phyloP scores from a whole-genome alignment of 345 rosid species.

The Angophora floribunda region DNA sequence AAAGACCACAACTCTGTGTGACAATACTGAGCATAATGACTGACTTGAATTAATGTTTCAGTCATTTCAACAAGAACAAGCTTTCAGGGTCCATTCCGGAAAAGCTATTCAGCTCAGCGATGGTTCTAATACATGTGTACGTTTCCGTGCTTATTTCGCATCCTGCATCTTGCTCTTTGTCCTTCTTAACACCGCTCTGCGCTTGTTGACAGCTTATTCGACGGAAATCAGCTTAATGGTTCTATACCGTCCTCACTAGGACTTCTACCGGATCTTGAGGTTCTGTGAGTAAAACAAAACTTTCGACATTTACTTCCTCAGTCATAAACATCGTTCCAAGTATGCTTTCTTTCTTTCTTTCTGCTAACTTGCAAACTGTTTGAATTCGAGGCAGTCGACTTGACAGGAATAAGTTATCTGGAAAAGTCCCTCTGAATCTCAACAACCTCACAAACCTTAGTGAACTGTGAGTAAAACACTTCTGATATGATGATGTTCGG shows the following conservation, averaged over 20 bases:
- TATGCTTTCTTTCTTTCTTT: not conserved
- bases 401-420: slow-evolving; percentile 68
- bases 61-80: slow-evolving; percentile 94
- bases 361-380: not conserved
- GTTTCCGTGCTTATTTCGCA: slow-evolving; percentile 4
- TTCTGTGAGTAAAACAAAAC: slow-evolving; percentile 67
- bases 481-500: not conserved
- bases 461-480: slow-evolving; percentile 52
- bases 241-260: slow-evolving; percentile 63
- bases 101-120: slow-evolving; percentile 60
- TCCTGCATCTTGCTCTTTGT: not conserved
- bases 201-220: slow-evolving; percentile 50
- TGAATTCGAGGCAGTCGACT: slow-evolving; percentile 53
- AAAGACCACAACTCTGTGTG: not conserved
- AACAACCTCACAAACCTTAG: slow-evolving; percentile 65
- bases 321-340: not conserved
- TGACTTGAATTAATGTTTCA: slow-evolving; percentile 15
- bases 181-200: not conserved
- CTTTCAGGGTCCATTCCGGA: slow-evolving; percentile 82
- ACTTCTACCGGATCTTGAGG: slow-evolving; percentile 76
- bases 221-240: slow-evolving; percentile 73
- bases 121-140: slow-evolving; percentile 87
- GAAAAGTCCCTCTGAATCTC: slow-evolving; percentile 59
- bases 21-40: not conserved
- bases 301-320: not conserved